These are phyloP conservation scores for Torrubiellomyces zombiae DNA, from an alignment of 2,329 filamentous ascomycete species.

Conservation along the genomic window DNA sequence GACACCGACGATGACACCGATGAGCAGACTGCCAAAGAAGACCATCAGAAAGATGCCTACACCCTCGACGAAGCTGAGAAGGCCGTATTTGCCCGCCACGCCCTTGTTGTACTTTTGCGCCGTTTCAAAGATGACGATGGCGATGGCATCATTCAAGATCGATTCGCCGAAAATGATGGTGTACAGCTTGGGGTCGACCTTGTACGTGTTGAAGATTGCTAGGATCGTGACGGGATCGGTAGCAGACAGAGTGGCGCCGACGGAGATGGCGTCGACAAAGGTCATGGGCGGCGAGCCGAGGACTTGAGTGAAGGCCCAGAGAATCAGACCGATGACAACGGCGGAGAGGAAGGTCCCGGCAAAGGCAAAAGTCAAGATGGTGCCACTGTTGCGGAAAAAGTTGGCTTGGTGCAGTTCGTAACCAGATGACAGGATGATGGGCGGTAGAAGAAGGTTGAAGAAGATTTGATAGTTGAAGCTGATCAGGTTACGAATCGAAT, in stretches of 20 bases:
- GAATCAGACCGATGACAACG: constrained; percentile 75
- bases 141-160: constrained; percentile 94
- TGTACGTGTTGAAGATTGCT: constrained; percentile 98
- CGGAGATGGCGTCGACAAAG: constrained; percentile 91
- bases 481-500: constrained; percentile 76
- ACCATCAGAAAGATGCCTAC: constrained; percentile 88
- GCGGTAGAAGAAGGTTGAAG: constrained; percentile 96
- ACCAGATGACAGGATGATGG: constrained; percentile 91
- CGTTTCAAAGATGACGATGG: constrained; percentile 96
- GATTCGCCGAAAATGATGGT: constrained; percentile 98
- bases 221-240: constrained; percentile 96
- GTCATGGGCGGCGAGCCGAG: constrained; percentile 70
- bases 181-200: constrained; percentile 96
- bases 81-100: constrained; percentile 51
- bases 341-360: constrained; percentile 94
- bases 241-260: constrained; percentile 88
- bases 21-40: constrained; percentile 86
- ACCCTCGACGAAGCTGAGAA: constrained; percentile 76
- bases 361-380: constrained; percentile 94
- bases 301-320: constrained; percentile 79
- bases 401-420: constrained; percentile 98
- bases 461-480: constrained; percentile 99
- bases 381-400: constrained; percentile 97
- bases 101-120: constrained; percentile 82
- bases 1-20: constrained; percentile 78